A percentile compares a stretch with the other conserved stretches of the same genome.
Evolutionary conservation across 2,329 filamentous ascomycete genomes (phyloP).

Genomic region (Furcasterigmium furcatum): DNA sequence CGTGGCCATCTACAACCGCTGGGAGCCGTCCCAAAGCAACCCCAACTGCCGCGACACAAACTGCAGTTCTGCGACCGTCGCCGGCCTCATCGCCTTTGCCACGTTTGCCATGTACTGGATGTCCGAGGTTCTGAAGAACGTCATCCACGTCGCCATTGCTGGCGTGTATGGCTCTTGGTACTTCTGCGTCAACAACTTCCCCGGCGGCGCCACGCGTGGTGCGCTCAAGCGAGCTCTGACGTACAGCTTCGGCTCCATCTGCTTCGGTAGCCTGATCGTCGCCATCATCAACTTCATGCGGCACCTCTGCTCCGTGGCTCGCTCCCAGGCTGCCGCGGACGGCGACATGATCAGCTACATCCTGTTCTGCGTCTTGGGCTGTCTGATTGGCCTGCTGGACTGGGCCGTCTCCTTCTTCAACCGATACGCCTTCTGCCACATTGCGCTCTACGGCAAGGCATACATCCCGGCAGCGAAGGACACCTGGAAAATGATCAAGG

Average conservation of each 20-base stretch:
- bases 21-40: conserved; percentile 59
- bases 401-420: conserved; percentile 91
- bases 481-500: conserved; percentile 88
- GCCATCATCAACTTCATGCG: conserved; percentile 84
- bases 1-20: conserved; percentile 82
- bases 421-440: conserved; percentile 88
- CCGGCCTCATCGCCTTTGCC: conserved; percentile 79
- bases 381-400: conserved; percentile 72
- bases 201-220: conserved; percentile 76
- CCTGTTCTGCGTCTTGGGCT: conserved; percentile 72
- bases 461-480: conserved; percentile 87
- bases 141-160: conserved; percentile 81
- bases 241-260: conserved; percentile 90
- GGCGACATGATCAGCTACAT: conserved; percentile 67
- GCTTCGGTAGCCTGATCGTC: conserved; percentile 79
- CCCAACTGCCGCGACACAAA: conserved; percentile 53
- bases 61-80: conserved; percentile 75
- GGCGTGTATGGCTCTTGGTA: conserved; percentile 95
- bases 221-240: conserved; percentile 79
- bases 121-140: conserved; percentile 90
- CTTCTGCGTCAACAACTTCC: conserved; percentile 69
- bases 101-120: conserved; percentile 96
- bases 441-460: conserved; percentile 86
- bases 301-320: conserved; percentile 77
- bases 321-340: conserved; percentile 54